These are phyloP conservation scores for Keithomyces neogunnii DNA, from an alignment of 2,329 filamentous ascomycete genomes.

Conservation along the genomic window DNA sequence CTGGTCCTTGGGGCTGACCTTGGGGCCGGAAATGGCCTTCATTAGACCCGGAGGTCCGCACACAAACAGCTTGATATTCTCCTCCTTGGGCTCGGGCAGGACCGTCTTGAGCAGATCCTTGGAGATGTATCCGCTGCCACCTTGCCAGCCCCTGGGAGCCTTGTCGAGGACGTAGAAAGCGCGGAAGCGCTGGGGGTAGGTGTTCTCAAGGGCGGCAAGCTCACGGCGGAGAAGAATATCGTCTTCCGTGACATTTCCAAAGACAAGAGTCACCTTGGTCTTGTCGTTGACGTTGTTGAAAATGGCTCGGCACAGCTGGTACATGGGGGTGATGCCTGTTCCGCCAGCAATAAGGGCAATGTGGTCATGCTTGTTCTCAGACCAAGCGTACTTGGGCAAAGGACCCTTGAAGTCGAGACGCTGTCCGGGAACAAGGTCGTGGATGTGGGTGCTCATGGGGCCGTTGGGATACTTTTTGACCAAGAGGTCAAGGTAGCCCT, in stretches of 20 bases:
- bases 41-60: conserved; percentile 90
- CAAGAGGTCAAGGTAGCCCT: conserved; percentile 78
- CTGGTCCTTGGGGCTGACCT: conserved; percentile 90
- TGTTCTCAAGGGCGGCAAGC: conserved; percentile 82
- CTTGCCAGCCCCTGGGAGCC: conserved; percentile 67
- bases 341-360: conserved; percentile 84
- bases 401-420: conserved; percentile 89
- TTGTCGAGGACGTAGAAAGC: conserved; percentile 92
- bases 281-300: conserved; percentile 95
- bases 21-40: conserved; percentile 82
- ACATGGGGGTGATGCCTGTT: conserved; percentile 97
- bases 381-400: conserved; percentile 87
- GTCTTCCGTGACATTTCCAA: conserved; percentile 80
- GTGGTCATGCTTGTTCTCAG: conserved; percentile 87
- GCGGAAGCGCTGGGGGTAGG: conserved; percentile 88
- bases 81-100: conserved; percentile 81
- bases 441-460: conserved; percentile 84
- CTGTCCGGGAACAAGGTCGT: conserved; percentile 75
- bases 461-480: conserved; percentile 89
- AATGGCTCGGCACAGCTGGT: conserved; percentile 82
- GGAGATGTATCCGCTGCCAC: conserved; percentile 71
- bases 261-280: conserved; percentile 94
- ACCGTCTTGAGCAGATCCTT: conserved; percentile 95
- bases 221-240: conserved; percentile 89
- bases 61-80: conserved; percentile 93